phyloP scores from a whole-genome alignment of 306 rosid species.

The Vigna nakashimae region DNA sequence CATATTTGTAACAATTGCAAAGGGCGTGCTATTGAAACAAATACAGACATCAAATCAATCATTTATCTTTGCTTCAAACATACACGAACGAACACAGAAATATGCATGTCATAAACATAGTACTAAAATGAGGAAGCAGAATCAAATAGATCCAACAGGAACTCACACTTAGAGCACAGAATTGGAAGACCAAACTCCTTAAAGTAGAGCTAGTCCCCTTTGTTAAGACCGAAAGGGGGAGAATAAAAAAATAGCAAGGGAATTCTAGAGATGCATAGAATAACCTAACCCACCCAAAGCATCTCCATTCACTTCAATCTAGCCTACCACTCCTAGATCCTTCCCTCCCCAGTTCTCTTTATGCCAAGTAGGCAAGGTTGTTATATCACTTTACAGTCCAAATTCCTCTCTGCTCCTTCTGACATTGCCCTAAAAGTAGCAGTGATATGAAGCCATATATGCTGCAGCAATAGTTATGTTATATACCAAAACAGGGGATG shows the following conservation, averaged over 20 bases:
- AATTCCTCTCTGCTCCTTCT: not conserved
- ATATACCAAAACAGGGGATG: slow-evolving; percentile 11
- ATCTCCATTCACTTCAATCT: not conserved
- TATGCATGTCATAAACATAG: slow-evolving; percentile 23
- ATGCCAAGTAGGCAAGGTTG: not conserved
- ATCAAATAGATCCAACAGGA: slow-evolving; percentile 17
- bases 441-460: not conserved
- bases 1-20: slow-evolving; percentile 1
- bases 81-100: not conserved
- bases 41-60: slow-evolving; percentile 8
- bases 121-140: slow-evolving; percentile 7
- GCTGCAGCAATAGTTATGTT: slow-evolving; percentile 14
- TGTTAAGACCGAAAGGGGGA: not conserved
- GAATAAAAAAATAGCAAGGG: not conserved
- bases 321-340: not conserved
- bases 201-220: not conserved
- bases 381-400: slow-evolving; percentile 2
- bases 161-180: not conserved
- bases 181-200: slow-evolving; percentile 25
- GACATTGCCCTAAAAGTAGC: slow-evolving; percentile 6
- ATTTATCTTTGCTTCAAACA: slow-evolving; percentile 23
- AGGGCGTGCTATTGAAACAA: slow-evolving; percentile 21
- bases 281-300: not conserved
- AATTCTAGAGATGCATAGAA: slow-evolving; percentile 20
- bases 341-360: not conserved